These are phyloP conservation scores for Tricholoma furcatifolium DNA, from an alignment of 768 basidiomycete species.

Conservation along the genomic window DNA sequence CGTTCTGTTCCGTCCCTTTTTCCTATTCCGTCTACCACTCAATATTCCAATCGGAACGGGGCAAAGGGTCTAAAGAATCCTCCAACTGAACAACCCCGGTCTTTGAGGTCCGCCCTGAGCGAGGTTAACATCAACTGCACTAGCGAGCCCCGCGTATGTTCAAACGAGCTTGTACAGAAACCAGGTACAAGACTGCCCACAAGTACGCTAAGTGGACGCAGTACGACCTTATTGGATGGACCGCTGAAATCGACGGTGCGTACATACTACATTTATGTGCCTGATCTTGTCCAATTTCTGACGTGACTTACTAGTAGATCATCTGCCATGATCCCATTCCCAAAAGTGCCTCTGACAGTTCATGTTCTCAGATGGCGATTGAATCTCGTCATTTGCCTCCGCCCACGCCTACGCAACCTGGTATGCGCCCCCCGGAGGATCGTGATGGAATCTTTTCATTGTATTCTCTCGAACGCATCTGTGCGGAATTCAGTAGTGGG, in stretches of 20 bases:
- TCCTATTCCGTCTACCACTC: neutral
- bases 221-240: constrained; percentile 18
- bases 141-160: neutral
- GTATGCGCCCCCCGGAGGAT: neutral
- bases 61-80: constrained; percentile 5
- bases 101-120: constrained; percentile 4
- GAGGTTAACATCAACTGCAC: constrained; percentile 15
- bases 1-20: neutral
- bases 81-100: constrained; percentile 6
- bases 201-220: constrained; percentile 21
- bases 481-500: constrained; percentile 29
- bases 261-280: neutral
- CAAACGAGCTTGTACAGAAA: neutral
- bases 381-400: constrained; percentile 2
- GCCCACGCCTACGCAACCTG: neutral
- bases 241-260: neutral
- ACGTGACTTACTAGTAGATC: neutral
- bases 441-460: constrained; percentile 13
- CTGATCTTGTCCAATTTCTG: neutral
- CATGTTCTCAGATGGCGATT: neutral
- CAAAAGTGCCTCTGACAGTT: neutral
- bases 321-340: neutral
- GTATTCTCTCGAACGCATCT: constrained; percentile 23
- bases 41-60: constrained; percentile 1
- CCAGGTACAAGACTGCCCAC: constrained; percentile 13